A percentile compares a stretch with the other conserved stretches of the same genome.
phyloP scores from a whole-genome alignment of 495 filamentous ascomycete species.

The Thermochaetoides thermophila region DNA sequence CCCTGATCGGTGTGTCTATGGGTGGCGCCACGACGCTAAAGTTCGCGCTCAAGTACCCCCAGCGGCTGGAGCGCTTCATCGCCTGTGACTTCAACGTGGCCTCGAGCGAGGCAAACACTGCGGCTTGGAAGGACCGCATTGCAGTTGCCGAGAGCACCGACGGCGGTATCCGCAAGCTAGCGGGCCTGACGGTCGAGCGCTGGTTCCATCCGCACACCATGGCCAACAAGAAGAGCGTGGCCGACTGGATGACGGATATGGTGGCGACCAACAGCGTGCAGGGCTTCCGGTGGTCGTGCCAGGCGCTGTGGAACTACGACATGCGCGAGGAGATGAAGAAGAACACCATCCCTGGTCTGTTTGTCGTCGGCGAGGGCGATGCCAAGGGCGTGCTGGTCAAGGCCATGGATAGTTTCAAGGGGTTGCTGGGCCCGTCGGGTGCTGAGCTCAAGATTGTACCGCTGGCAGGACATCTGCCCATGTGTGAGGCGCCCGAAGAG shows the following conservation, averaged over 20 bases:
- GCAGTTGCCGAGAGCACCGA: slow-evolving; percentile 47
- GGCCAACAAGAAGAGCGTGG: slow-evolving; percentile 36
- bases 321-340: slow-evolving; percentile 46
- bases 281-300: slow-evolving; percentile 53
- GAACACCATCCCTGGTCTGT: slow-evolving; percentile 43
- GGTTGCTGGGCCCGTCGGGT: slow-evolving; percentile 31
- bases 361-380: slow-evolving; percentile 57
- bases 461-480: slow-evolving; percentile 62
- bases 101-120: slow-evolving; percentile 50
- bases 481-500: slow-evolving; percentile 57
- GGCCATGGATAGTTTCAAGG: slow-evolving; percentile 61
- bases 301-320: slow-evolving; percentile 65
- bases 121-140: slow-evolving; percentile 64
- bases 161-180: slow-evolving; percentile 41
- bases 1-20: slow-evolving; percentile 58
- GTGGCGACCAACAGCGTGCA: slow-evolving; percentile 48
- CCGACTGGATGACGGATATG: slow-evolving; percentile 35
- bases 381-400: slow-evolving; percentile 51
- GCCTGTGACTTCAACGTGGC: slow-evolving; percentile 65
- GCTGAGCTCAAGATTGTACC: slow-evolving; percentile 47
- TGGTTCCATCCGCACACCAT: slow-evolving; percentile 56
- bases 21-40: slow-evolving; percentile 64
- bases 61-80: slow-evolving; percentile 43
- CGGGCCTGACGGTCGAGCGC: slow-evolving; percentile 49
- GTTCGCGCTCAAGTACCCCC: slow-evolving; percentile 50